Evolutionary conservation across 148 eudicot species (phyloP), one percentile per base, ranked within the genome.

Genomic region (Persicaria maculosa): DNA sequence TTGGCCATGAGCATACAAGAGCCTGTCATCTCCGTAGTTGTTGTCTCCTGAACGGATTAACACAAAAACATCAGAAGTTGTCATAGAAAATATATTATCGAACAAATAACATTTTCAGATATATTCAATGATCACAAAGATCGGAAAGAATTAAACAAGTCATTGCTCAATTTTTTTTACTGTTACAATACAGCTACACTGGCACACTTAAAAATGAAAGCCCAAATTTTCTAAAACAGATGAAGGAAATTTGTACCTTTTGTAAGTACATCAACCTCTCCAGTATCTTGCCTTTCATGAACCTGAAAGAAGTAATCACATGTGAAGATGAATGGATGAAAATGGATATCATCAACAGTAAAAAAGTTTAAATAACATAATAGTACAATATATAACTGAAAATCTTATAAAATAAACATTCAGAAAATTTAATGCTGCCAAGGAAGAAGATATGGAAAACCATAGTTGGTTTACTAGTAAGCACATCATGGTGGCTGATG

Each of bases 1-100:
- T 71, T 92, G 97, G 75, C 97, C 92, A 43, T 75, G 84, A 55
- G 92, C 91, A 80, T 92, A 92, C 77, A 92, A 77, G 72, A 79
- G 80, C 75, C 90, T 79, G 75, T 92, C 97, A 76, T 92, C 91
- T 3, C 80, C 84, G 68, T 40, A 68, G 76, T 92, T 92, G 76
- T 89, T 86, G 83, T 92, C 97, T 25, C 97, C 97, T 89, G 82
- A 44, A 71, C 40, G 12, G 7, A 14, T 25, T 10, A 31, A 12
- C 16, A 4, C 43, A 14, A 36, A 65, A 14, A 65, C 47, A 65
- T 40, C 14, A 43, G 70, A 64, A 64, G 14, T 65, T 62, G 70
- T 45, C 46, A 65, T 65, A 14, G 19, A 43, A 40, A 25, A 65
- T 3, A 1, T 65, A 43, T 40, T 40, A 36, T 12, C 9, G 40